These are phyloP conservation scores for Cystobasidium onofrii DNA, from an alignment of 768 basidiomycete genomes.

Conservation along the genomic window DNA sequence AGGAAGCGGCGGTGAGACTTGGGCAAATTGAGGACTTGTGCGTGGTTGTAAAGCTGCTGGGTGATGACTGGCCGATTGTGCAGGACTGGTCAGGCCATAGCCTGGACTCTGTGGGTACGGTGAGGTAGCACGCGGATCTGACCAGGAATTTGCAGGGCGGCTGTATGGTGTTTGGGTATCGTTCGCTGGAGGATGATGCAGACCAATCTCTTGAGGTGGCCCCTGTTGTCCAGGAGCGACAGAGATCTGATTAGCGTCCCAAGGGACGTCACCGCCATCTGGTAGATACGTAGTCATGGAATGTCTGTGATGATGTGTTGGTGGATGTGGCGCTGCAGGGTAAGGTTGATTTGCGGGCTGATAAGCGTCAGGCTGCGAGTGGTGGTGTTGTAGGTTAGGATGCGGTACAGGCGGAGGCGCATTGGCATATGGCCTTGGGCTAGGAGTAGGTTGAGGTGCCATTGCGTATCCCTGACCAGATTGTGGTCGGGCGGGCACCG, in stretches of 20 bases:
- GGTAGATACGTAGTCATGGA: constrained; percentile 22
- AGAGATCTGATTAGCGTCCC: neutral
- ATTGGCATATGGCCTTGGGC: neutral
- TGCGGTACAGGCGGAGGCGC: neutral
- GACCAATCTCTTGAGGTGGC: neutral
- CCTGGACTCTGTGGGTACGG: neutral
- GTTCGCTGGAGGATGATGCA: neutral
- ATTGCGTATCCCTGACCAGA: neutral
- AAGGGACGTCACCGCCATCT: constrained; percentile 5
- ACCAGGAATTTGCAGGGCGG: neutral
- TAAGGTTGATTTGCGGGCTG: neutral
- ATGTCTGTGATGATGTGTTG: constrained; percentile 8
- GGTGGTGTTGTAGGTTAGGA: neutral
- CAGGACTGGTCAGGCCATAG: neutral
- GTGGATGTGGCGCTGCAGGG: neutral
- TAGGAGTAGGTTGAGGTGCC: constrained; percentile 1
- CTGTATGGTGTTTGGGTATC: neutral
- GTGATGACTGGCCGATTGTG: neutral
- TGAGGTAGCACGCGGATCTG: neutral
- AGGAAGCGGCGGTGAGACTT: neutral
- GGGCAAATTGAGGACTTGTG: neutral
- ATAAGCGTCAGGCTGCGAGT: neutral
- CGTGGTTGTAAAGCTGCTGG: neutral
- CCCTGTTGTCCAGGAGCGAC: neutral
- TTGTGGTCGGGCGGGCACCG: neutral